Evolutionary conservation across 192 early-diverging fungal species (phyloP).

Genomic region (Gamsiella multidivaricata): DNA sequence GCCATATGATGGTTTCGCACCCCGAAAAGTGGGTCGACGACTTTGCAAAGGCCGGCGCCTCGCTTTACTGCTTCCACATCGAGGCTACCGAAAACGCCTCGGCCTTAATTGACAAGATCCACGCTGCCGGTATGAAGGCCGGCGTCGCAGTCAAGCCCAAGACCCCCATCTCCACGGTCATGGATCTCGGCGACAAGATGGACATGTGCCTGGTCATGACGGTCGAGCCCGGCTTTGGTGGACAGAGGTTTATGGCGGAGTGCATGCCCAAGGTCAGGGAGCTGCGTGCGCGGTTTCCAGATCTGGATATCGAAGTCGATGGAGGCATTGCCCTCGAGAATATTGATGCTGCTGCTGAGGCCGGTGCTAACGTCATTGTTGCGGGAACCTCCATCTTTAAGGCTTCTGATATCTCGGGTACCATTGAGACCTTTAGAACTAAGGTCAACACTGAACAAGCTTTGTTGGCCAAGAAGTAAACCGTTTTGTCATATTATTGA

Average conservation of each 20-base stretch:
- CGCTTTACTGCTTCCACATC: conserved; percentile 91
- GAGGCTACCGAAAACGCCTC: conserved; percentile 85
- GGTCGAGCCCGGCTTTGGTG: conserved; percentile 97
- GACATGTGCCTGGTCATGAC: conserved; percentile 98
- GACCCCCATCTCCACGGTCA: conserved; percentile 75
- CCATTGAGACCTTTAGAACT: conserved; percentile 72
- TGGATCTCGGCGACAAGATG: conserved; percentile 66
- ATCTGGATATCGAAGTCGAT: conserved; percentile 95
- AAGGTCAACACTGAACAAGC: conserved; percentile 66
- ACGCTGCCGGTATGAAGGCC: conserved; percentile 88
- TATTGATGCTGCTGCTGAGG: conserved; percentile 86
- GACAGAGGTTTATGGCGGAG: conserved; percentile 91
- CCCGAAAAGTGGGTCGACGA: conserved; percentile 90
- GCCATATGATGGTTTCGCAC: conserved; percentile 72
- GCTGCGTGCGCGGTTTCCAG: conserved; percentile 82
- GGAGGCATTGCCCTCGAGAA: conserved; percentile 88
- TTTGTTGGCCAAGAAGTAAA: conserved; percentile 34
- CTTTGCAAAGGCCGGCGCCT: conserved; percentile 90
- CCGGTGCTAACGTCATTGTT: conserved; percentile 98
- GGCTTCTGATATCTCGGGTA: conserved; percentile 72
- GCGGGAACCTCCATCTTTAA: conserved; percentile 93
- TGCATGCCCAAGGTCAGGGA: conserved; percentile 86
- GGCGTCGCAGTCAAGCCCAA: conserved; percentile 93
- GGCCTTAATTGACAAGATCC: conserved; percentile 84
- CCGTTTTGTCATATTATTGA: no score